Conservation (phyloP, 139 green algal genomes). For the Tetradesmus obliquus region DNA sequence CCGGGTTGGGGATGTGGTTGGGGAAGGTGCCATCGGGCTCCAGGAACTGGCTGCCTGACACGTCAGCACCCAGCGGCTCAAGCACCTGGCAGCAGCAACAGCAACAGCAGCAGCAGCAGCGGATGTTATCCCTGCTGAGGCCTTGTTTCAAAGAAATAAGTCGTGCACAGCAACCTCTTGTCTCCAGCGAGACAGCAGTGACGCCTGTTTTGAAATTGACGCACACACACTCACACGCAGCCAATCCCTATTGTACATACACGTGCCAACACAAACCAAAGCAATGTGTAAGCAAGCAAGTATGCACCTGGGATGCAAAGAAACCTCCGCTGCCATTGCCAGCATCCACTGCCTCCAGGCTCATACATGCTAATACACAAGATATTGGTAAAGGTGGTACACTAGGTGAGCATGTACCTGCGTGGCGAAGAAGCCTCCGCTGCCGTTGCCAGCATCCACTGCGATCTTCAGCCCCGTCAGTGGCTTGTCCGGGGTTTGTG, state of each 20-base stretch:
- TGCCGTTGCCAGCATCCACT: constrained; percentile 91
- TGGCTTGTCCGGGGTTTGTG: constrained; percentile 11
- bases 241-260: not conserved
- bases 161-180: not conserved
- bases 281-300: too few relatives aligned
- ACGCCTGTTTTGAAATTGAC: too few relatives aligned
- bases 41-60: constrained; percentile 88
- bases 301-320: constrained; percentile 68
- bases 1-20: constrained; percentile 96
- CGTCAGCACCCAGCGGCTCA: constrained; percentile 90
- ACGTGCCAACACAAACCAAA: not conserved
- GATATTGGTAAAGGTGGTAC: too few relatives aligned
- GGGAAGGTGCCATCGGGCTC: constrained; percentile 92
- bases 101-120: not conserved
- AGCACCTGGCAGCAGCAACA: constrained; percentile 76
- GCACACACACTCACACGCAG: too few relatives aligned
- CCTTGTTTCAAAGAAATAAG: not conserved
- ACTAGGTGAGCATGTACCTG: not conserved
- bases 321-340: constrained; percentile 93
- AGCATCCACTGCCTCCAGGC: constrained; percentile 76
- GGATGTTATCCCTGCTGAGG: too few relatives aligned
- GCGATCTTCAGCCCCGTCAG: constrained; percentile 52
- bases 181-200: too few relatives aligned
- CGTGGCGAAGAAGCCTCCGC: constrained; percentile 89
- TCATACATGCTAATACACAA: not conserved